phyloP scores from a whole-genome alignment of 2,329 filamentous ascomycete genomes.

The Chaetomium globosum region DNA sequence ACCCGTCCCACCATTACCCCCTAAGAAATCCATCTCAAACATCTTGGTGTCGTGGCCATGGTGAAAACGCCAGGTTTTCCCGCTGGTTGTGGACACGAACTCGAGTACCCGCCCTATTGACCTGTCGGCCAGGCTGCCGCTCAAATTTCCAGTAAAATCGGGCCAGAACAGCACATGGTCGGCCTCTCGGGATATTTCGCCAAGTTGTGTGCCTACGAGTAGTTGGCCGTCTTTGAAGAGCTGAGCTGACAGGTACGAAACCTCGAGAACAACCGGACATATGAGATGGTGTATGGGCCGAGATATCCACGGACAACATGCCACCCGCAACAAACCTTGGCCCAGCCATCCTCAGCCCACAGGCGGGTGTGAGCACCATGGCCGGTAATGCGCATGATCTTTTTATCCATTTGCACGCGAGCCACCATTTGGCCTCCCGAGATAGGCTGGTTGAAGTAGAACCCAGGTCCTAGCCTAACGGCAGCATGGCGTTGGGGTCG shows the following conservation, averaged over 20 bases:
- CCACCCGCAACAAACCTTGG: background rate
- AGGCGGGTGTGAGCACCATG: background rate
- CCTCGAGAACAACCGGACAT: background rate
- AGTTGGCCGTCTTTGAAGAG: conserved; percentile 2
- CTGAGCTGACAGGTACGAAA: background rate
- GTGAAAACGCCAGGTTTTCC: background rate
- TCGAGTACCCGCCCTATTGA: background rate
- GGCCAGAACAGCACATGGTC: background rate
- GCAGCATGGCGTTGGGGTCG: background rate
- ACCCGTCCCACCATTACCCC: no score
- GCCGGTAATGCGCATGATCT: background rate
- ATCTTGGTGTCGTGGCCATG: no score
- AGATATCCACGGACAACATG: background rate
- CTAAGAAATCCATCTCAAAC: no score
- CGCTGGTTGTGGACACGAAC: background rate
- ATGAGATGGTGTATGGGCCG: conserved; percentile 3
- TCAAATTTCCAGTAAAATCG: background rate
- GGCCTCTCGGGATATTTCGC: background rate
- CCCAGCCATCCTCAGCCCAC: conserved; percentile 4
- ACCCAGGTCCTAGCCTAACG: background rate
- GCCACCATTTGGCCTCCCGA: background rate
- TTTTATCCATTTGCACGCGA: no score
- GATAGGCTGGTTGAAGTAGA: background rate
- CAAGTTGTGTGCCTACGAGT: background rate
- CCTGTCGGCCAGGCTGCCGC: conserved; percentile 1